Base-by-base conservation (phyloP, 306 rosid species). In the Cicer pinnatifidum region DNA sequence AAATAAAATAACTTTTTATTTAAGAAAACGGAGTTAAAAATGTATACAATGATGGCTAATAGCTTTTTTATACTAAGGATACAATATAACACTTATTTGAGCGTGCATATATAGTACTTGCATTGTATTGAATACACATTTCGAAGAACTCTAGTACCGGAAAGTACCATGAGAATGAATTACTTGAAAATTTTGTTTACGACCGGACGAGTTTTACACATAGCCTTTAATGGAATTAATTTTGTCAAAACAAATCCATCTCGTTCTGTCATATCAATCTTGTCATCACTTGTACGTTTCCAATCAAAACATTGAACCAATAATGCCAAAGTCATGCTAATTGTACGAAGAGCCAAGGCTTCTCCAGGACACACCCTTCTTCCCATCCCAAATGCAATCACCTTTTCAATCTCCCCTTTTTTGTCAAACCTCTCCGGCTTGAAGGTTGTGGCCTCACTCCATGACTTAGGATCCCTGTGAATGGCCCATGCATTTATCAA, bases 401-500 rank as follows among this genome's bases (percentile, higher is more conserved):
- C 11, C 41, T 73, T 80, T 0, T 80, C 60, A 0, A 8, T 1
- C 48, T 80, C 83, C 9, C 80, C 83, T 11, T 73, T 53, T 7
- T 40, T 43, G 10, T 80, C 83, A 52, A 80, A 80, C 64, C 83
- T 73, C 6, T 80, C 83, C 0, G 79, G 83, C 56, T 73, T 84
- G 16, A 90, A 90, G 3, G 56, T 53, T 0, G 64, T 52, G 0
- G 81, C 71, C 0, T 84, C 88, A 6, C 50, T 78, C 96, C 90
- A 88, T 0, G 44, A 0, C 2, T 61, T 3, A 0, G 86, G 86
- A 43, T 90, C 90, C 52, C 90, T 84, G 3, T 88, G 88, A 20
- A 86, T 82, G 43, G 87, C 85, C 90, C 92, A 89, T 1, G 79
- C 88, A 28, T 89, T 86, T 2, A 87, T 15, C 4, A 89, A 39